Base-by-base conservation (phyloP, 139 green algal genomes). In the Edaphochlamys debaryana region DNA sequence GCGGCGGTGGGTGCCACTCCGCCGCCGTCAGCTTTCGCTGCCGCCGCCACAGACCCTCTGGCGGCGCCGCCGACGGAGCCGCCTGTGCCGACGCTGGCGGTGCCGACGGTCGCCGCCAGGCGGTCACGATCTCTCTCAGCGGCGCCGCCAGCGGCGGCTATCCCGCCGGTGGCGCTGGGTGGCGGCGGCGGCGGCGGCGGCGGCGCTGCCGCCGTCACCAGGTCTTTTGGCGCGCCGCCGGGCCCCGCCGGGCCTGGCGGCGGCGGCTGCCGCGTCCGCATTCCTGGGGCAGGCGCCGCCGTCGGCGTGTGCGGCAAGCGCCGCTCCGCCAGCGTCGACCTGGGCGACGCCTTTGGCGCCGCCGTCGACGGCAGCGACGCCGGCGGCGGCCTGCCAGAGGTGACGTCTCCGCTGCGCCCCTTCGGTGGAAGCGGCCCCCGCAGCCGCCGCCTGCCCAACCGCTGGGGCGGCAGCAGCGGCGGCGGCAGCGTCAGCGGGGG, bases 381-480 rank as follows among this genome's bases (percentile, higher is more conserved):
- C 29, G 56, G 27, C 6, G 56, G 36, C 41, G 75, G 30, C 3
- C 41, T 62, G 41, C n/a, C 40, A 22, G 75, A 81, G 42, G 75
- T 81, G 75, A 81, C 75, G 62, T 81, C 75, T 13, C 75, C 75
- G 60, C 75, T 62, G 41, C 40, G 75, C 29, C 38, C 45, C n/a
- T 58, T 58, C 8, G 50, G 50, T 2, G 50, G 2, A 3, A 11
- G 25, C 38, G 13, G 40, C 60, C 13, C 6, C 23, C 4, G 4
- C 13, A 40, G 7, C 0, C 25, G 27, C 32, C 7, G 7, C 23
- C 1, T 13, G 34, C 29, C 9, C 17, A 71, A 42, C 38, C 25
- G 40, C 38, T 2, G 40, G 22, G n/a, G n/a, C n/a, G n/a, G 25
- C 25, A 4, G 0, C 7, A 1, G 2, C 4, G 38, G 19, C 22